Evolutionary conservation across 345 rosid genomes (phyloP), one percentile per base, ranked within the genome.

Genomic region (Populus simonii): DNA sequence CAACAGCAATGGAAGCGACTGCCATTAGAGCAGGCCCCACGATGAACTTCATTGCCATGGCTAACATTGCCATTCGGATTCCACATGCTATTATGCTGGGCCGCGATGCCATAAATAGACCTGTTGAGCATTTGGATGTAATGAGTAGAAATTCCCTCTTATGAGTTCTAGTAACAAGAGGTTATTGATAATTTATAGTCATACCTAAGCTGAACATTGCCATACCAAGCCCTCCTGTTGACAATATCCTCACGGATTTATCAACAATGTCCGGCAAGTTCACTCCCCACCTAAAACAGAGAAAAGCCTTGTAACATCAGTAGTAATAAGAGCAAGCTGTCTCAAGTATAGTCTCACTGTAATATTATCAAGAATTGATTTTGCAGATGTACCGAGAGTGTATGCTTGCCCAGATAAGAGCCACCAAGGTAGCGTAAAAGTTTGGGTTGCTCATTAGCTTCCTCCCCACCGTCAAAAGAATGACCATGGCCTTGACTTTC

Each of bases 141-240:
- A 70, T 66, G 11, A 55, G 51, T 71, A 33, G 63, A 57, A 33
- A 29, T 66, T 36, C 4, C n/a, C 74, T 45, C 49, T n/a, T 22
- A 51, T 1, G 47, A 29, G 36, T 33, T 33, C 5, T 33, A 33
- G 36, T 4, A 33, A 33, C 36, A 33, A 29, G 23, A 27, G 2
- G n/a, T 10, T 53, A 18, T 53, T 53, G 59, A 53, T 7, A 8
- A 31, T 57, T 41, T n/a, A 8, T 62, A 3, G 16, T 59, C 9
- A 18, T 90, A 92, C 98, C 96, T 86, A 95, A 75, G 90, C 99
- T 95, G 90, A 90, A 92, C 97, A 92, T 93, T 63, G 99, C 92
- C 98, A 95, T 95, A 20, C 97, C 99, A 74, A 93, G 93, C 71
- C 99, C 98, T 82, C 99, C 98, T 74, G 72, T 83, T 43, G 98